Evolutionary conservation across 2,329 filamentous ascomycete species (phyloP), one percentile per base, ranked within the genome.

Genomic region (Cadophora sp.): DNA sequence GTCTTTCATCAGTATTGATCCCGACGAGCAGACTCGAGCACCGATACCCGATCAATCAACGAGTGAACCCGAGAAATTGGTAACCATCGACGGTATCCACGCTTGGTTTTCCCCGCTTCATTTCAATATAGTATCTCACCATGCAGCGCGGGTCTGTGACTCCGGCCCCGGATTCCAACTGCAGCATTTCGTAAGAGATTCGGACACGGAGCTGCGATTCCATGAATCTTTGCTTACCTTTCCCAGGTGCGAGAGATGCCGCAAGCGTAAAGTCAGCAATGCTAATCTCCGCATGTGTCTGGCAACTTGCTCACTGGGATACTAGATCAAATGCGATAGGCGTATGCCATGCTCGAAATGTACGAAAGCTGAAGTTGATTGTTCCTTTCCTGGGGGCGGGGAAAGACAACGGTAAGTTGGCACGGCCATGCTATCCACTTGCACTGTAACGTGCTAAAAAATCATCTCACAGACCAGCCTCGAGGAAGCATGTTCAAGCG

Each of bases 271-370:
- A 77, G 81, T 82, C 55, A 56, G 72, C 56, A 30, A 45, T 41
- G 20, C 22, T 18, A 16, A 20, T 27, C 33, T 33, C 27, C 39
- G 16, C 27, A 41, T 36, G 45, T 41, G 20, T 47, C 48, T 20
- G 20, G 20, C 47, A 64, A 56, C 41, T 63, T 14, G 62, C 24
- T 56, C 20, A 58, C 24, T 6, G 22, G 24, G 43, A 14, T 11
- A 30, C 72, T 73, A 68, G 79, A 82, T 86, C 45, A 86, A 84
- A 77, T 87, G 84, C 73, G 82, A 85, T 72, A 81, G 84, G 3
- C 80, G 80, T 55, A 76, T 80, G 16, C 84, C 84, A 14, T 87
- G 84, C 71, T 80, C 80, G 39, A 82, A 81, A 67, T 87, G 84
- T 70, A 73, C 77, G 71, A 80, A 81, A 70, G 79, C 79, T 7